These are phyloP conservation scores for Allium sativum DNA, from an alignment of 106 monocot species.

Conservation along the genomic window DNA sequence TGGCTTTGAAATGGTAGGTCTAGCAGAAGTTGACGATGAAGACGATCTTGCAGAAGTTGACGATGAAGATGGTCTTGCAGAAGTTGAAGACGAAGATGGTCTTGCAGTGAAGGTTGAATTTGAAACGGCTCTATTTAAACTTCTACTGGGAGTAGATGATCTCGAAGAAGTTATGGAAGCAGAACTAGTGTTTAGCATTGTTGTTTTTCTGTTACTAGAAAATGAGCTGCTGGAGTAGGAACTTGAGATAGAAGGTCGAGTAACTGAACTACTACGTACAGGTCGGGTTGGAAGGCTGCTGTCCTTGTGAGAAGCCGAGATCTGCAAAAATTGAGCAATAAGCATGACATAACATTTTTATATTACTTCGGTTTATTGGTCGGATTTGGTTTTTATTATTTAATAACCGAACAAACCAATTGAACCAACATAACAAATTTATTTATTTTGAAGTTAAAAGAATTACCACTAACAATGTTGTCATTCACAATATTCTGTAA, in stretches of 20 bases:
- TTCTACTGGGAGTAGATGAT: constrained; percentile 66
- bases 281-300: constrained; percentile 30
- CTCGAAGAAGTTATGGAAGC: constrained; percentile 67
- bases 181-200: constrained; percentile 50
- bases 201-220: constrained; percentile 36
- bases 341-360: too few relatives aligned
- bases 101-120: neutral
- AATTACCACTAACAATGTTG: too few relatives aligned
- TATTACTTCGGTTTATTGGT: too few relatives aligned
- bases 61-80: constrained; percentile 32
- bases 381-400: too few relatives aligned
- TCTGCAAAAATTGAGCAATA: constrained; percentile 15
- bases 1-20: neutral
- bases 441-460: too few relatives aligned
- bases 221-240: constrained; percentile 16
- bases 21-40: neutral
- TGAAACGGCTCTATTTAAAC: neutral
- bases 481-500: too few relatives aligned
- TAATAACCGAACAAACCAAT: too few relatives aligned
- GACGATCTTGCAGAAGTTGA: constrained; percentile 9
- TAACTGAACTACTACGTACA: constrained; percentile 48
- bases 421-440: too few relatives aligned
- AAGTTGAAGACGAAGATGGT: constrained; percentile 37
- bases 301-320: constrained; percentile 32
- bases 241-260: constrained; percentile 36